Percentiles rank a stretch among this genome's conserved stretches.
phyloP scores from a whole-genome alignment of 345 rosid species.

The Sonneratia caseolaris region DNA sequence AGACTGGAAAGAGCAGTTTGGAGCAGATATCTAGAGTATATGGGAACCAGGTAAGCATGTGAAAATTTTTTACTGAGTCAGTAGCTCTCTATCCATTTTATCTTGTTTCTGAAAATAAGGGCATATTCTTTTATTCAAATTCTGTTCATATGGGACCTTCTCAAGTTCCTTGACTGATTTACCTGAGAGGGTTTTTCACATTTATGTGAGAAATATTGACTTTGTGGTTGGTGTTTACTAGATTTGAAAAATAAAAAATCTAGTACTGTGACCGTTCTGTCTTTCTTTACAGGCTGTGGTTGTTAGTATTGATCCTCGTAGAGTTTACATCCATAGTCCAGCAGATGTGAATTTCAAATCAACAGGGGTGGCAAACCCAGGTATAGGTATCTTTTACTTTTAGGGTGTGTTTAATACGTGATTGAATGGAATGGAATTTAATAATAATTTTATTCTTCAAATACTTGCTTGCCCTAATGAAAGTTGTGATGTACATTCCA shows the following conservation, averaged over 20 bases:
- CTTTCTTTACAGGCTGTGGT: slow-evolving; percentile 76
- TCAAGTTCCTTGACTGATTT: neutral
- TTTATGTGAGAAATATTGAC: neutral
- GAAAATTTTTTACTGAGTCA: neutral
- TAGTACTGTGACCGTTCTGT: neutral
- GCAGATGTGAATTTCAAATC: slow-evolving; percentile 66
- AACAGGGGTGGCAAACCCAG: slow-evolving; percentile 51
- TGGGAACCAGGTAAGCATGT: slow-evolving; percentile 74
- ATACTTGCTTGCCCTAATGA: too few species aligned
- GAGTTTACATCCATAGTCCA: slow-evolving; percentile 65
- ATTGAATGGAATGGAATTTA: too few species aligned
- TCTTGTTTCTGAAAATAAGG: neutral
- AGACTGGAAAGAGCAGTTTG: slow-evolving; percentile 80
- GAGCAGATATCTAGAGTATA: slow-evolving; percentile 91
- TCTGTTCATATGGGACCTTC: neutral
- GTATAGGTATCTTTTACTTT: slow-evolving; percentile 22
- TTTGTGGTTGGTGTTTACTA: neutral
- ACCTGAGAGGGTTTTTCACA: neutral
- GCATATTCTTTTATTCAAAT: neutral
- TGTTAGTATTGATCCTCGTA: slow-evolving; percentile 92
- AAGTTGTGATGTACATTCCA: too few species aligned
- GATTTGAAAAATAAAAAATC: neutral
- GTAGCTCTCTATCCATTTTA: neutral
- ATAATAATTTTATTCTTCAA: too few species aligned
- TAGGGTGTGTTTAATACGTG: too few species aligned